Evolutionary conservation across 2,329 filamentous ascomycete species (phyloP).

Genomic region (Aspergillus felis): DNA sequence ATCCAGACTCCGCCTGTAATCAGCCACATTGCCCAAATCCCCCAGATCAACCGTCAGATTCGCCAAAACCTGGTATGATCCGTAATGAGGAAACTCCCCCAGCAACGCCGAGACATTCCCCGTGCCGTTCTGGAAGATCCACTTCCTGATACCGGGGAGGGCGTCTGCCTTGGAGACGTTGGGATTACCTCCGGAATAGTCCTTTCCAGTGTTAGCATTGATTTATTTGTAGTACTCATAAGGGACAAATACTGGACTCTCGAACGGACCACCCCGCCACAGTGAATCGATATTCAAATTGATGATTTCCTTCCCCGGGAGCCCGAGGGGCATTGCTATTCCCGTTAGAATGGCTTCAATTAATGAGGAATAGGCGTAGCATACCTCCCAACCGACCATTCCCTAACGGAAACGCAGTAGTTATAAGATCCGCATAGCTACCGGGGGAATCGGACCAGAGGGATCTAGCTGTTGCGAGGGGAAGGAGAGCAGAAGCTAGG

Average conservation of each 20-base stretch:
- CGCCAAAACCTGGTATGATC: slow-evolving; percentile 19
- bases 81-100: slow-evolving; percentile 14
- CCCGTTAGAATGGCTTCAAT: neutral
- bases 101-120: slow-evolving; percentile 17
- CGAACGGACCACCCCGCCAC: slow-evolving; percentile 25
- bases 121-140: slow-evolving; percentile 20
- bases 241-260: slow-evolving; percentile 5
- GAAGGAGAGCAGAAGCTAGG: neutral
- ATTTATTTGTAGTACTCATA: too few relatives aligned
- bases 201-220: neutral
- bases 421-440: slow-evolving; percentile 5
- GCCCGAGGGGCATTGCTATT: slow-evolving; percentile 16
- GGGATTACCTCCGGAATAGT: slow-evolving; percentile 13
- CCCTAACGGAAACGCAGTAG: slow-evolving; percentile 12
- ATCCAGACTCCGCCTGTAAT: slow-evolving; percentile 16
- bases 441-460: slow-evolving; percentile 9
- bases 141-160: slow-evolving; percentile 14
- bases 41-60: slow-evolving; percentile 20
- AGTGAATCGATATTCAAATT: slow-evolving; percentile 25
- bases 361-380: too few relatives aligned
- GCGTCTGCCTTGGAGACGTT: slow-evolving; percentile 11
- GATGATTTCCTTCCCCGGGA: slow-evolving; percentile 10
- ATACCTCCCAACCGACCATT: slow-evolving; percentile 15
- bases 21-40: slow-evolving; percentile 1
- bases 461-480: slow-evolving; percentile 5